These are phyloP conservation scores for Taxillus chinensis DNA, from an alignment of 164 flowering plant species.

Conservation along the genomic window DNA sequence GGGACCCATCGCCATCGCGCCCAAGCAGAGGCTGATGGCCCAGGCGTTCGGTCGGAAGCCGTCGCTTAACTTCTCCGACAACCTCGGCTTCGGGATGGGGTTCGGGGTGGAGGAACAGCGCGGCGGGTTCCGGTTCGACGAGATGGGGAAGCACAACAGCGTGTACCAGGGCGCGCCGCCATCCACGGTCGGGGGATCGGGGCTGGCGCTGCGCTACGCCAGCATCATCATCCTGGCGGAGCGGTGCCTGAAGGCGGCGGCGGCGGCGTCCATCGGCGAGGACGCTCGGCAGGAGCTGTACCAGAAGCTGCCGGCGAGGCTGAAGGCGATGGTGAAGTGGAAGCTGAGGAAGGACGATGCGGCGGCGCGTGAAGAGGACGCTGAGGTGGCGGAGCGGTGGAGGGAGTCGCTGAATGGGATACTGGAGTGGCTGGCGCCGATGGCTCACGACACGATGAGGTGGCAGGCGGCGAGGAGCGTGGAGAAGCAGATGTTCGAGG, in stretches of 20 bases:
- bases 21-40: constrained; percentile 2
- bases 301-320: constrained; percentile 45
- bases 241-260: constrained; percentile 17
- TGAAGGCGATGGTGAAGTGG: constrained; percentile 26
- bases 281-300: constrained; percentile 36
- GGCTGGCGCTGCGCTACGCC: constrained; percentile 55
- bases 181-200: constrained; percentile 61
- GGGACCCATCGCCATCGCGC: not conserved
- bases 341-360: constrained; percentile 32
- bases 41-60: constrained; percentile 23
- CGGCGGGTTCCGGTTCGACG: too few relatives aligned
- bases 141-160: constrained; percentile 8
- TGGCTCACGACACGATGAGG: constrained; percentile 55
- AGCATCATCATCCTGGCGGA: constrained; percentile 44
- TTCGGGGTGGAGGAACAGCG: not conserved
- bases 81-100: constrained; percentile 7
- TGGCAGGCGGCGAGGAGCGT: constrained; percentile 66
- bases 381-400: constrained; percentile 45
- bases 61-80: not conserved
- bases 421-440: constrained; percentile 64
- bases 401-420: constrained; percentile 37
- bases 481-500: constrained; percentile 48
- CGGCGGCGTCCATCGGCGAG: constrained; percentile 13
- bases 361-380: not conserved
- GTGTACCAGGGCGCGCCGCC: constrained; percentile 33